Base-by-base conservation (phyloP, 495 filamentous ascomycete genomes). In the Penicillium egyptiacum region DNA sequence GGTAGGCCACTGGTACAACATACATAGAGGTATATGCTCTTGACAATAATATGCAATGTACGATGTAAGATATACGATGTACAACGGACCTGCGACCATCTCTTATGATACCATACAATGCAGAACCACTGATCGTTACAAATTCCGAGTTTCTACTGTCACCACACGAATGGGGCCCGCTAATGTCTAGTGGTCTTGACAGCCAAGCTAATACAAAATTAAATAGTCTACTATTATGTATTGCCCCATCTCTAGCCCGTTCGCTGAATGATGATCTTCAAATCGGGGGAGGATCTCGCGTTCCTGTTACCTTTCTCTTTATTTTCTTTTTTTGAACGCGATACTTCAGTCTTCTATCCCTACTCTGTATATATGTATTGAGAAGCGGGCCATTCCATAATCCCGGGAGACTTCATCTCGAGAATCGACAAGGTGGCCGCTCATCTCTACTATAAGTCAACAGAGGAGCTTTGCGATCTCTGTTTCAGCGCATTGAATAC, bases 251-350 rank as follows among this genome's bases (percentile, higher is more conserved):
- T 39, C 35, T 39, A 39, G 16, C 35, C 7, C 35, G 35, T 16
- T 39, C 43, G 30, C 42, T 55, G 53, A 28, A 33, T 19, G 42
- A 11, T 22, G 22, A 45, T 55, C 50, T 26, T 52, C 9, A 35
- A 14, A 46, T 47, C 12, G 22, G 42, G 19, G 47, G 20, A 40
- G 6, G 8, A 33, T 23, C 33, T 37, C 14, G 16, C 5, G 14
- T n/a, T 7, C 20, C 41, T 11, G 19, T 7, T 22, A 22, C 19
- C 10, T 4, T 26, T n/a, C 22, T n/a, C 43, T 52, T n/a, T 35
- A 11, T 37, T 45, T 45, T 25, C 12, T 14, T 42, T 20, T 28
- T 35, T 14, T 30, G n/a, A 20, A 2, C 49, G 16, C 4, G 8
- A 39, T 28, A 6, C 14, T 28, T 25, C 12, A 25, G 31, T 10